A percentile compares a stretch with the other conserved stretches of the same genome.
Conservation (phyloP, 768 basidiomycete genomes). For the Boletus vinaceobasis region DNA sequence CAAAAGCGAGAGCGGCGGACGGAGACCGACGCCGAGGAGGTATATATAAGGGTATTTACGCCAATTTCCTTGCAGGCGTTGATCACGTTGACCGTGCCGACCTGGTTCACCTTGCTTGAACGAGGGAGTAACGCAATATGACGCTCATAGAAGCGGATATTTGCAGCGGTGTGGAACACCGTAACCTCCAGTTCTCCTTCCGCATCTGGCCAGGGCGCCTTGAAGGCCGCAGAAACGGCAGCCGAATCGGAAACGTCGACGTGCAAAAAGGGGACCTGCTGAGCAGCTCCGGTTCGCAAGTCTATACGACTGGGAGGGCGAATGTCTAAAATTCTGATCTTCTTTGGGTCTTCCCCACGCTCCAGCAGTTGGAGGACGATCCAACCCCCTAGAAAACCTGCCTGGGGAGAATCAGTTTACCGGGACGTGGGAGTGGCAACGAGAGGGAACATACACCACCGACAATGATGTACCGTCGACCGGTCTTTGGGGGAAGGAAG, state of each 20-base stretch:
- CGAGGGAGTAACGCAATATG: slow-evolving; percentile 45
- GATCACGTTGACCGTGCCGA: slow-evolving; percentile 66
- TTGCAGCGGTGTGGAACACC: slow-evolving; percentile 75
- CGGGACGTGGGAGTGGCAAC: neutral
- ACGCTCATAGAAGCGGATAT: slow-evolving; percentile 76
- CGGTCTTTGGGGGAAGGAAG: slow-evolving; percentile 64
- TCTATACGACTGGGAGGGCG: slow-evolving; percentile 57
- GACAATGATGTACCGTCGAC: slow-evolving; percentile 70
- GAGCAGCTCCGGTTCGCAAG: slow-evolving; percentile 48
- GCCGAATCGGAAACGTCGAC: slow-evolving; percentile 54
- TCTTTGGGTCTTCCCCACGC: slow-evolving; percentile 65
- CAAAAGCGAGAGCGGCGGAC: slow-evolving; percentile 58
- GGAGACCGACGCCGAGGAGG: slow-evolving; percentile 67
- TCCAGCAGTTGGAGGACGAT: slow-evolving; percentile 64
- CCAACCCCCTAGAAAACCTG: slow-evolving; percentile 78
- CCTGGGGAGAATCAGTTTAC: slow-evolving; percentile 36
- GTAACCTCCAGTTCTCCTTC: slow-evolving; percentile 40
- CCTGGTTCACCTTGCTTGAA: slow-evolving; percentile 62
- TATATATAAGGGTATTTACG: slow-evolving; percentile 60
- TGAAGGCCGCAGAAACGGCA: slow-evolving; percentile 60
- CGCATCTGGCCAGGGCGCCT: slow-evolving; percentile 54
- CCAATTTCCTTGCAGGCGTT: slow-evolving; percentile 54
- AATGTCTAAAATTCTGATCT: slow-evolving; percentile 67
- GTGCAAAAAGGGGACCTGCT: slow-evolving; percentile 53
- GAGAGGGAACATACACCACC: slow-evolving; percentile 55